Evolutionary conservation across 257 asterid genomes (phyloP), one percentile per base, ranked within the genome.

Genomic region (Ocimum tenuiflorum): DNA sequence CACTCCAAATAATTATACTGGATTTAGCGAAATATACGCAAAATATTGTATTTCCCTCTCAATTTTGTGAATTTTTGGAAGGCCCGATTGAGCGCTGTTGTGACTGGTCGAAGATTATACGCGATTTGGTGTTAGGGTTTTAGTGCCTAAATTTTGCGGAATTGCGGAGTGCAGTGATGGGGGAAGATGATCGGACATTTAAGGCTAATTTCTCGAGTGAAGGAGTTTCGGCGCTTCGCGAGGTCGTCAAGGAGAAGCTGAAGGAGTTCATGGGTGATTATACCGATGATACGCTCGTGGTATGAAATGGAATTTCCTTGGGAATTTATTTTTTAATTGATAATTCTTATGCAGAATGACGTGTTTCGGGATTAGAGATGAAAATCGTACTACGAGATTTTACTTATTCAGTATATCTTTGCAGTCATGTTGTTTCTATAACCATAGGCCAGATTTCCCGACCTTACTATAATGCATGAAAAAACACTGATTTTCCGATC

Each of bases 221-320:
- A 61, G 99, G 97, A 67, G 87, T 82, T 39, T 60, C 68, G 47
- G 82, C 73, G 85, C 89, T 94, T 48, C 83, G 95, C 14, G 86
- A 83, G 42, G 72, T 55, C 59, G 75, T 90, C 39, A 70, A 57
- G 13, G 92, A 85, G 77, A 94, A 90, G 78, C 91, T 94, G 52
- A 86, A 84, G 84, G 99, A 94, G 85, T 89, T 80, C 70, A 84
- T 94, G 96, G 99, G 96, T 10, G 97, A 92, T 27, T 94, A 94
- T 75, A 90, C 99, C 7, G 99, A 94, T 65, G 99, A 94, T 50
- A 90, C 97, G 24, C 94, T 94, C 47, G 99, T 88, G 96, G 99
- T 94, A 87, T 68, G 70, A 51, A 6, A 4, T 27, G 31, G 31
- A 27, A 27, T 2, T 27, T 27, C 4, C 2, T 2, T 27, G 2